Evolutionary conservation across 1,139 yeast species (phyloP).

Genomic region (Debaryomyces coudertii): DNA sequence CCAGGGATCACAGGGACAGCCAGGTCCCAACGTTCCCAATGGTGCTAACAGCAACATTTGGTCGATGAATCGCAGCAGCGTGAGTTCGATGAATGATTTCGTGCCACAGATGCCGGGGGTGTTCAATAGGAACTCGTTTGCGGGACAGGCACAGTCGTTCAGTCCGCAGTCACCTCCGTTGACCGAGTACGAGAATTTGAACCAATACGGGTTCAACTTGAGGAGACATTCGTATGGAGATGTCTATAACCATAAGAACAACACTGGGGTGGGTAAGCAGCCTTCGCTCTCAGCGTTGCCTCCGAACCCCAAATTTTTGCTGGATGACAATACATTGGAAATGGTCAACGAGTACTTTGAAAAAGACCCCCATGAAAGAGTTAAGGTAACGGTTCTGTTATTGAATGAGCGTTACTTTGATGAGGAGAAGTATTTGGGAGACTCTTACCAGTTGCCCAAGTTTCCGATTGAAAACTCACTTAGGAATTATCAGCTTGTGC

Average conservation of each 20-base stretch:
- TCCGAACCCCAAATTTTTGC: slow-evolving; percentile 3
- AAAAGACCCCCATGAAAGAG: slow-evolving; percentile 45
- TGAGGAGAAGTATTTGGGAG: slow-evolving; percentile 34
- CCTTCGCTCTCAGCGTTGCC: slow-evolving; percentile 6
- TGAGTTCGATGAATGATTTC: neutral
- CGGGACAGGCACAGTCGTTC: slow-evolving; percentile 4
- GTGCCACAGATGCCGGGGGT: slow-evolving; percentile 5
- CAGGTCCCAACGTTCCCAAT: slow-evolving; percentile 1
- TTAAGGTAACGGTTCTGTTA: slow-evolving; percentile 35
- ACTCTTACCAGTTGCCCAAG: slow-evolving; percentile 43
- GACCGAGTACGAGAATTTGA: slow-evolving; percentile 9
- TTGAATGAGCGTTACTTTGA: slow-evolving; percentile 30
- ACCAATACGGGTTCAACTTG: slow-evolving; percentile 16
- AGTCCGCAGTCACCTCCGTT: slow-evolving; percentile 16
- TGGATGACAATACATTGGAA: slow-evolving; percentile 19
- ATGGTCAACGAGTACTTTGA: slow-evolving; percentile 41
- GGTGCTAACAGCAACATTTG: slow-evolving; percentile 4
- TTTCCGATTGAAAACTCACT: slow-evolving; percentile 43
- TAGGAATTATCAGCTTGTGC: slow-evolving; percentile 45
- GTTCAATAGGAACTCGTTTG: slow-evolving; percentile 7
- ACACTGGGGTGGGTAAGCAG: neutral
- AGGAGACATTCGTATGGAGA: slow-evolving; percentile 36
- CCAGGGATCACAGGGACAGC: neutral
- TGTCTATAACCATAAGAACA: slow-evolving; percentile 13
- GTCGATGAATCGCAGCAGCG: slow-evolving; percentile 2